phyloP scores from a whole-genome alignment of 352 stramenopile species.

The Pythium guiyangense region DNA sequence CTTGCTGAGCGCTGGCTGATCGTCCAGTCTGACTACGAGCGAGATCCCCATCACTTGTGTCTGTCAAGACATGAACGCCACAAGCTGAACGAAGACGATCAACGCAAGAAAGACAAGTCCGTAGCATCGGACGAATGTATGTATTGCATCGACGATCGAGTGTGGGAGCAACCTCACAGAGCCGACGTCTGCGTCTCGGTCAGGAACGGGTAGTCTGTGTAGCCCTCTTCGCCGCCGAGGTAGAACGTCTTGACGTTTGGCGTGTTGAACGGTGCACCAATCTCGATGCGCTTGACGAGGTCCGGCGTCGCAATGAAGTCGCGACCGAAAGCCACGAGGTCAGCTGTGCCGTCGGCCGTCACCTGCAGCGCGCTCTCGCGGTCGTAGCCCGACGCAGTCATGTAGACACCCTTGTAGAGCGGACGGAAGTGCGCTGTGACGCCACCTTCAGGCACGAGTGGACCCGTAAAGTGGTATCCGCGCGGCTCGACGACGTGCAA shows the following conservation, averaged over 20 bases:
- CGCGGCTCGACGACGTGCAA: constrained; percentile 33
- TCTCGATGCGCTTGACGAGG: constrained; percentile 30
- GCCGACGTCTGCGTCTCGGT: not conserved
- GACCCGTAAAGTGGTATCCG: constrained; percentile 9
- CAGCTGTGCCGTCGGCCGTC: constrained; percentile 21
- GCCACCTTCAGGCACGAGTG: constrained; percentile 13
- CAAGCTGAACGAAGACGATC: too few species aligned
- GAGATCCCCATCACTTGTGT: too few species aligned
- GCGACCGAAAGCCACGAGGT: constrained; percentile 41
- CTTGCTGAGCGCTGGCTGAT: too few species aligned
- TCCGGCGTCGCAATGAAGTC: constrained; percentile 56
- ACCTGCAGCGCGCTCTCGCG: constrained; percentile 20
- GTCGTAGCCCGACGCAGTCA: constrained; percentile 31
- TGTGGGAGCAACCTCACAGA: not conserved
- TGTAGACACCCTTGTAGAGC: constrained; percentile 37
- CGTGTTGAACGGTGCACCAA: constrained; percentile 20
- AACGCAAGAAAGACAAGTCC: too few species aligned
- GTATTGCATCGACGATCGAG: not conserved
- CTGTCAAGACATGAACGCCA: too few species aligned
- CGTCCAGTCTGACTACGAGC: too few species aligned
- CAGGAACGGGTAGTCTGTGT: constrained; percentile 29
- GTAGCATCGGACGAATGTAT: too few species aligned
- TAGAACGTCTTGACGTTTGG: constrained; percentile 29
- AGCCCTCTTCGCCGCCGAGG: constrained; percentile 19
- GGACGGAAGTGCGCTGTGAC: constrained; percentile 29